Base-by-base conservation (phyloP, 192 early-diverging fungal species). In the Physocladia obscura region DNA sequence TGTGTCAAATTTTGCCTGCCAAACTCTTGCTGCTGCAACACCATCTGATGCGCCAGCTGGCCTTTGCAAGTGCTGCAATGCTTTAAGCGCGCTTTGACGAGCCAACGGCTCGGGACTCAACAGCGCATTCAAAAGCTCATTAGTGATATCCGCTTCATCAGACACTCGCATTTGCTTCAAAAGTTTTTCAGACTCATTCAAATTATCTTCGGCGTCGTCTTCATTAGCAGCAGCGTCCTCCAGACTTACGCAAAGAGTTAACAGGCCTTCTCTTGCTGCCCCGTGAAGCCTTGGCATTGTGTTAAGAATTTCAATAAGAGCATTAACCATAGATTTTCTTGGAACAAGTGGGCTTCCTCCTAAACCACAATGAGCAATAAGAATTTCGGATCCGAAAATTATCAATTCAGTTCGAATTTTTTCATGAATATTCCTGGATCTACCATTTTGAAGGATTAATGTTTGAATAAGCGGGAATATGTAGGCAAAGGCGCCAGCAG, bases 1-100 rank as follows among this genome's bases (percentile, higher is more conserved):
- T 4, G 79, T 75, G 70, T 94, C 93, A 68, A 82, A 87, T 29
- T 82, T 81, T 13, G 82, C 77, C 35, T 88, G 68, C 91, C 91
- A 94, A 29, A 94, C 77, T 48, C 88, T 79, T 13, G 81, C 73
- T 31, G 86, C 88, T 75, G 88, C 90, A 38, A 81, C 77, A 27
- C 85, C 82, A 13, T 82, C 64, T 4, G 87, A 76, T 40, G 30
- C 34, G 21, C 61, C 61, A 6, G 65, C 71, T 19, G 73, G 60
- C 22, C 75, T 48, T 0, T 67, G 68, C 70, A 82, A 30, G 58
- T 82, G 78, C n/a, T 89, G 84, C 2, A 94, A 72, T 2, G 82
- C 89, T 27, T 82, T 69, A 11, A 93, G 70, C 31, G 84, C 85
- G 21, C 86, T 81, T 50, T 88, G 78, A 4, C 93, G 82, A 49